Conservation (phyloP, 148 eudicot genomes). For the Salicornia ramosissima region DNA sequence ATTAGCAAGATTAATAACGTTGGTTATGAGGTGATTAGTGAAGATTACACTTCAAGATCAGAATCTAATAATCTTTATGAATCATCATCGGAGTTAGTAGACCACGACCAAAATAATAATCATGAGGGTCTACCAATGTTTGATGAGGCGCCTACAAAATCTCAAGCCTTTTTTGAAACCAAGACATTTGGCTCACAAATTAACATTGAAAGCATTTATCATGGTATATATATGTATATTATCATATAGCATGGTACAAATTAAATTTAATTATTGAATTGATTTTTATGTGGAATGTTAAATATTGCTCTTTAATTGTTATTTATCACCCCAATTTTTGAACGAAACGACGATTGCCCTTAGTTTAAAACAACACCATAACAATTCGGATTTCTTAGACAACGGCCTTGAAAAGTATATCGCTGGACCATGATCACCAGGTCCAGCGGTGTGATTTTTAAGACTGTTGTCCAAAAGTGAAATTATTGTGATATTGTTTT, state of each 20-base stretch:
- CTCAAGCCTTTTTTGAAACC: not conserved
- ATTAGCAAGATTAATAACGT: not conserved
- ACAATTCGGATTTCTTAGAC: too few species aligned
- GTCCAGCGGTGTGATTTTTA: too few species aligned
- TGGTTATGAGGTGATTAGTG: constrained; percentile 25
- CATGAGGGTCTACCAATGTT: not conserved
- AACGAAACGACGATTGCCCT: too few species aligned
- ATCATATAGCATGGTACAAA: not conserved
- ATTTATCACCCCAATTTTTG: too few species aligned
- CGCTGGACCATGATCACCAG: too few species aligned
- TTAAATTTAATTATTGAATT: too few species aligned
- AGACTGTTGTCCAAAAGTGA: too few species aligned
- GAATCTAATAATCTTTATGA: constrained; percentile 5
- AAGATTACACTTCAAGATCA: constrained; percentile 23
- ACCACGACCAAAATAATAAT: not conserved
- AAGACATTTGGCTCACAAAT: not conserved
- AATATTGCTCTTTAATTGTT: too few species aligned
- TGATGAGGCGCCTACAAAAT: not conserved
- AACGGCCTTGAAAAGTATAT: too few species aligned
- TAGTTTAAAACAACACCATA: too few species aligned
- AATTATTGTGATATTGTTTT: too few species aligned
- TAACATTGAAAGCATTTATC: not conserved
- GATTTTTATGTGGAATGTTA: too few species aligned
- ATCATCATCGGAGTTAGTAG: not conserved
- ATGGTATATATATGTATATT: not conserved